Base-by-base conservation (phyloP, 306 rosid species). In the Cucurbita maxima region DNA sequence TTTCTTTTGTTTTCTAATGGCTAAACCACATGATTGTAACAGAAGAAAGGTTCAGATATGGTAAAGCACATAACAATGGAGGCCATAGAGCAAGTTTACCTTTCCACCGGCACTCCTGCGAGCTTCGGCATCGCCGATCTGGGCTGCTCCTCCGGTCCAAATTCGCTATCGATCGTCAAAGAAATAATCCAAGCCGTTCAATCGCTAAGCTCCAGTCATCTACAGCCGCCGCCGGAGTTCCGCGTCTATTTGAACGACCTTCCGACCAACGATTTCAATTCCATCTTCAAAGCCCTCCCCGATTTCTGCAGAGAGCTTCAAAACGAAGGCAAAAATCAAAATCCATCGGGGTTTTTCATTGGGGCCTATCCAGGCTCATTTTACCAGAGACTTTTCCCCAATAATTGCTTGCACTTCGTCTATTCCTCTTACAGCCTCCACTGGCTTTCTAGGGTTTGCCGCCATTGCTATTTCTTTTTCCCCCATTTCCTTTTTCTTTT, bases 281-380 rank as follows among this genome's bases (percentile, higher is more conserved):
- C 98, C 38, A 85, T 94, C 84, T 90, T 94, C 73, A 85, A 90
- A 85, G 80, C 86, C 73, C 77, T 90, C 70, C 98, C 98, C 2
- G 96, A 90, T 20, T 90, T 94, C 82, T 88, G 87, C 22, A 84
- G 60, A 37, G 43, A 83, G 15, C 82, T 90, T 25, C 76, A 61
- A 19, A 82, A 77, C 56, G 85, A 86, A 66, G 76, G 61, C 37
- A 59, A 44, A 41, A 10, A 9, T 64, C 74, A 75, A 10, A 66
- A 76, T 77, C 40, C 63, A 3, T 36, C 62, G 0, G 85, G 78
- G 36, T 53, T 52, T 76, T 88, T 84, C 79, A 79, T 94, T 20
- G 98, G 96, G 16, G 98, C 83, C n/a, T 93, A 90, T 80, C 97
- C 98, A 36, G 98, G 97, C 57, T 90, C 97, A 6, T 93, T 93